phyloP scores from a whole-genome alignment of 345 rosid genomes.

The Boechera retrofracta region DNA sequence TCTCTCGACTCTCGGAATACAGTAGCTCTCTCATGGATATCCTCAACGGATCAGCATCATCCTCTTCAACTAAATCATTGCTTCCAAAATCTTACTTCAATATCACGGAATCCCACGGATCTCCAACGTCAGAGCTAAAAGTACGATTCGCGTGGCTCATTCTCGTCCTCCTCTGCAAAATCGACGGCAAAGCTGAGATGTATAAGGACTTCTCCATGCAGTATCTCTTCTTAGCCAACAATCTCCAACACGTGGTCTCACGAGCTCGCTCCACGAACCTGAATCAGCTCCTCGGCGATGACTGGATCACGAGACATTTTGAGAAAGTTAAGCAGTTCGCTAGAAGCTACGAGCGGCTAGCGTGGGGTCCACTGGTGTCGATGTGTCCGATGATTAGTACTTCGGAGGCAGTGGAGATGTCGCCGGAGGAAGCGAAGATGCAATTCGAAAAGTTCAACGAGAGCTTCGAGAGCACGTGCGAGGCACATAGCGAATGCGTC shows the following conservation, averaged over 20 bases:
- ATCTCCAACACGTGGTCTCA: constrained; percentile 59
- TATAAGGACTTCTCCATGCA: constrained; percentile 59
- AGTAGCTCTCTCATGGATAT: constrained; percentile 51
- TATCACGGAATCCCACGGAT: constrained; percentile 18
- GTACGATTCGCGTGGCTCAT: constrained; percentile 62
- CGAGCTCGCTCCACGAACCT: constrained; percentile 60
- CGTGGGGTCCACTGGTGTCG: constrained; percentile 55
- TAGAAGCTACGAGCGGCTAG: constrained; percentile 59
- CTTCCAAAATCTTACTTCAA: constrained; percentile 55
- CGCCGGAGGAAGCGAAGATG: constrained; percentile 50
- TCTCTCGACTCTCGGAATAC: constrained; percentile 63
- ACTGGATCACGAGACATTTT: constrained; percentile 60
- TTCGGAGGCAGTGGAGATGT: constrained; percentile 44
- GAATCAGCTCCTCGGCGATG: constrained; percentile 59
- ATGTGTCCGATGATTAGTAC: constrained; percentile 51
- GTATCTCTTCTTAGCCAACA: constrained; percentile 77
- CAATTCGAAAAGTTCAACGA: constrained; percentile 53
- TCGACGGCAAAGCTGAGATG: constrained; percentile 64
- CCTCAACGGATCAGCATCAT: constrained; percentile 47
- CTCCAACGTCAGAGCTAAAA: constrained; percentile 47
- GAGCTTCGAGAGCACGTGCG: constrained; percentile 62
- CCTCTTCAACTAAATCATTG: constrained; percentile 44
- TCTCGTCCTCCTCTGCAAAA: constrained; percentile 66
- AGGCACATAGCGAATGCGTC: constrained; percentile 55
- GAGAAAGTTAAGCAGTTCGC: constrained; percentile 58